Conservation (phyloP, 2,329 filamentous ascomycete genomes). For the Pseudogymnoascus sp. region DNA sequence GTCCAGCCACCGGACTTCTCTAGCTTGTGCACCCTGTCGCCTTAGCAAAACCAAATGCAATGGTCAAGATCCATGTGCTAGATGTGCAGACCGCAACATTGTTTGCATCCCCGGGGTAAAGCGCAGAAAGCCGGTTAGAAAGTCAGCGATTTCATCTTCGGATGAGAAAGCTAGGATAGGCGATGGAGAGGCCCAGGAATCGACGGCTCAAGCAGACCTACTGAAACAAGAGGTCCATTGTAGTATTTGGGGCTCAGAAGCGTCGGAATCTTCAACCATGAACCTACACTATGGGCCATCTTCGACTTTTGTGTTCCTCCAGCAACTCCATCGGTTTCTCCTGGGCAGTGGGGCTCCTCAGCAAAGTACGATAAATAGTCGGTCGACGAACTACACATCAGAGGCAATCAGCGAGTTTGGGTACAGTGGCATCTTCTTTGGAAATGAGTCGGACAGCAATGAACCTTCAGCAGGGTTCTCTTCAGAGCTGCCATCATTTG, state of each 20-base stretch:
- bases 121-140: not conserved
- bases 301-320: slow-evolving; percentile 9
- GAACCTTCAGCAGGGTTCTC: not conserved
- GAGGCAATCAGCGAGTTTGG: slow-evolving; percentile 11
- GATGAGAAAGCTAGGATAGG: not conserved
- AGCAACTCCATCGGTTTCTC: slow-evolving; percentile 11
- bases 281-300: slow-evolving; percentile 11
- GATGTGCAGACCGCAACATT: slow-evolving; percentile 7
- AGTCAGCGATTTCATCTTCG: not conserved
- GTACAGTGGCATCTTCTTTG: slow-evolving; percentile 9
- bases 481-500: not conserved
- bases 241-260: slow-evolving; percentile 6
- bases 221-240: slow-evolving; percentile 8
- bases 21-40: slow-evolving; percentile 9
- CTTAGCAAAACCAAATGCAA: slow-evolving; percentile 9
- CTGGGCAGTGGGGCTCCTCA: not conserved
- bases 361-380: slow-evolving; percentile 5
- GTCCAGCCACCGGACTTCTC: not conserved
- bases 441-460: not conserved
- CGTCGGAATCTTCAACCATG: slow-evolving; percentile 8
- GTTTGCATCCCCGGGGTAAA: slow-evolving; percentile 8
- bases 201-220: not conserved
- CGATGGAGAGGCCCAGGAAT: not conserved
- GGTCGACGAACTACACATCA: slow-evolving; percentile 2
- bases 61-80: slow-evolving; percentile 8